These are phyloP conservation scores for Beta vulgaris DNA, from an alignment of 148 eudicot genomes.

Conservation along the genomic window DNA sequence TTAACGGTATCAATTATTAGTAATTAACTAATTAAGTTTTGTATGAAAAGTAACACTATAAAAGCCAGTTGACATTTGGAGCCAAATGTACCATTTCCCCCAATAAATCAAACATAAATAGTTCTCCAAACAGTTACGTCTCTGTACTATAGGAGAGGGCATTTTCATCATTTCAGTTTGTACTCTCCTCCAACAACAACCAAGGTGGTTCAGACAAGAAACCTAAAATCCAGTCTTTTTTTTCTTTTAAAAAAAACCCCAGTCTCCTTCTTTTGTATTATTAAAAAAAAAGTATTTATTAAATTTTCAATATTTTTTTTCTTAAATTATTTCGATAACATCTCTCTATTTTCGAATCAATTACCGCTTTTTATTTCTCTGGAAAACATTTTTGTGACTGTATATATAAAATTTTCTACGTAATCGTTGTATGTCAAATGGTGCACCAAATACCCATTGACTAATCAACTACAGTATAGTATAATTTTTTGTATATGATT, in stretches of 20 bases:
- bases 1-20: not conserved
- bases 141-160: conserved; percentile 1
- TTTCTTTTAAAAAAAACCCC: not conserved
- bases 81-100: not conserved
- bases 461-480: too few species aligned
- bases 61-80: not conserved
- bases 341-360: too few species aligned
- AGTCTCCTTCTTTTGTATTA: not conserved
- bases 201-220: conserved; percentile 2
- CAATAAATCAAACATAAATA: not conserved
- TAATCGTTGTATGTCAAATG: too few species aligned
- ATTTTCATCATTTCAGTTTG: conserved; percentile 8
- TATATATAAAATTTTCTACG: too few species aligned
- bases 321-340: too few species aligned
- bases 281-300: not conserved
- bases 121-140: not conserved
- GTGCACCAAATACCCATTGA: too few species aligned
- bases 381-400: too few species aligned
- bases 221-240: not conserved
- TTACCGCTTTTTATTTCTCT: too few species aligned
- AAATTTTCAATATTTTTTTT: not conserved
- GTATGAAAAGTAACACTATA: not conserved
- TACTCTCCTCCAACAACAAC: conserved; percentile 4
- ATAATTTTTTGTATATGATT: too few species aligned
- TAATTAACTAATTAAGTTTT: not conserved